These are phyloP conservation scores for Fusarium avenaceum DNA, from an alignment of 2,329 filamentous ascomycete genomes.

Conservation along the genomic window DNA sequence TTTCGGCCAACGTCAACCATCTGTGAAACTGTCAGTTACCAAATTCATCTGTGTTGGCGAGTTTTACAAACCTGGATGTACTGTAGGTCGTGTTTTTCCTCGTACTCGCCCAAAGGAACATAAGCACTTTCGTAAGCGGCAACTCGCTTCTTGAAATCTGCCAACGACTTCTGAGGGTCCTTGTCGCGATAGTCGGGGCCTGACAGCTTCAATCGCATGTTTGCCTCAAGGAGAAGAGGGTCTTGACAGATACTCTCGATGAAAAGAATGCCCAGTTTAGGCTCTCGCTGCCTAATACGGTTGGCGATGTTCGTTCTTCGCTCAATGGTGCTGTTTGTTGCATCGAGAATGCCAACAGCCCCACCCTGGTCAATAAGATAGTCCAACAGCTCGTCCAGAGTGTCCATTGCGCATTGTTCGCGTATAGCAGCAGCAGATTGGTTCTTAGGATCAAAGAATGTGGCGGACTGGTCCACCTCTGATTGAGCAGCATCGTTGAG, in stretches of 20 bases:
- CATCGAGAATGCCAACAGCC: slow-evolving; percentile 94
- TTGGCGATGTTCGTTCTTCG: slow-evolving; percentile 87
- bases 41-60: background rate
- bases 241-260: slow-evolving; percentile 95
- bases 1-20: slow-evolving; percentile 99
- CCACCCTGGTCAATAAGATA: slow-evolving; percentile 87
- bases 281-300: slow-evolving; percentile 84
- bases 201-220: slow-evolving; percentile 96
- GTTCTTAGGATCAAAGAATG: slow-evolving; percentile 95
- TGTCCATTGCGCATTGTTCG: slow-evolving; percentile 93
- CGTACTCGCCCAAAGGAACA: slow-evolving; percentile 88
- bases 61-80: slow-evolving; percentile 78
- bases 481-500: slow-evolving; percentile 54
- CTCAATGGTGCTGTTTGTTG: slow-evolving; percentile 94
- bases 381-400: slow-evolving; percentile 90
- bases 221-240: slow-evolving; percentile 86
- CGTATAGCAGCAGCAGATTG: slow-evolving; percentile 83
- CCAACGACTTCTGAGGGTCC: slow-evolving; percentile 85
- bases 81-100: slow-evolving; percentile 90
- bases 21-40: slow-evolving; percentile 56
- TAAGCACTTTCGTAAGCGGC: slow-evolving; percentile 95
- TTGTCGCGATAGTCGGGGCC: slow-evolving; percentile 97
- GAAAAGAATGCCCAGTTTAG: slow-evolving; percentile 91
- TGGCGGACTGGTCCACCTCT: slow-evolving; percentile 86
- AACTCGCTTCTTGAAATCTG: slow-evolving; percentile 93